Conservation (phyloP, 441 rosid species). For the Pelargonium australe region DNA sequence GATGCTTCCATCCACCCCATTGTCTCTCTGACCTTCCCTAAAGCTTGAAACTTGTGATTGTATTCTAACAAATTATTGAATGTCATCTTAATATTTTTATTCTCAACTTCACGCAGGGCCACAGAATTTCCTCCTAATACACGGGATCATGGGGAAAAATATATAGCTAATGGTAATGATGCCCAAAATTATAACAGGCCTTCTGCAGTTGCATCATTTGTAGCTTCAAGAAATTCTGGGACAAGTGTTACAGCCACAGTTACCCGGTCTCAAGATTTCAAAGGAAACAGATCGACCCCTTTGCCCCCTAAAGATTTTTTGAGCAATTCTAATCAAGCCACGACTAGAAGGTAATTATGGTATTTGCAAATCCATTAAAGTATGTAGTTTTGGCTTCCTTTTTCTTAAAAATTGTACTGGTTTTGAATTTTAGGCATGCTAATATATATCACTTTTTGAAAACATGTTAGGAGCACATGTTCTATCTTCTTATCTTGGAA, state of each 20-base stretch:
- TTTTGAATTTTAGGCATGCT: background rate
- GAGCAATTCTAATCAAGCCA: constrained; percentile 28
- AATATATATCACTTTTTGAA: background rate
- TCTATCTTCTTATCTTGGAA: background rate
- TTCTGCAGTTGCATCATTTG: constrained; percentile 44
- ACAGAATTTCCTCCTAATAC: constrained; percentile 34
- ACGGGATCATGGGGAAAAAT: constrained; percentile 37
- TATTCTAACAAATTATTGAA: background rate
- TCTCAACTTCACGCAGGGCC: constrained; percentile 37
- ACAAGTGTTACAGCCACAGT: constrained; percentile 47
- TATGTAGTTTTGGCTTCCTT: background rate
- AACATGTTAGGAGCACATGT: background rate
- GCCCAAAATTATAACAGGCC: constrained; percentile 32
- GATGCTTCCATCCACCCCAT: constrained; percentile 10
- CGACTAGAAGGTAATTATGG: constrained; percentile 28
- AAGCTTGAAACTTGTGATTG: background rate
- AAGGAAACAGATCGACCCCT: constrained; percentile 49
- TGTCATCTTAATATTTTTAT: constrained; percentile 8
- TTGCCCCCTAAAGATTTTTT: constrained; percentile 28
- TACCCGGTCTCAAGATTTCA: constrained; percentile 50
- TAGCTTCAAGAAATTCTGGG: constrained; percentile 52
- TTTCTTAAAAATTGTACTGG: background rate
- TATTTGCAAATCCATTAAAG: background rate
- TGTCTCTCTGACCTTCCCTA: background rate
- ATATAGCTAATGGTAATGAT: constrained; percentile 32